These are phyloP conservation scores for Arabidopsis hybrid DNA, from an alignment of 441 rosid genomes.

Conservation along the genomic window DNA sequence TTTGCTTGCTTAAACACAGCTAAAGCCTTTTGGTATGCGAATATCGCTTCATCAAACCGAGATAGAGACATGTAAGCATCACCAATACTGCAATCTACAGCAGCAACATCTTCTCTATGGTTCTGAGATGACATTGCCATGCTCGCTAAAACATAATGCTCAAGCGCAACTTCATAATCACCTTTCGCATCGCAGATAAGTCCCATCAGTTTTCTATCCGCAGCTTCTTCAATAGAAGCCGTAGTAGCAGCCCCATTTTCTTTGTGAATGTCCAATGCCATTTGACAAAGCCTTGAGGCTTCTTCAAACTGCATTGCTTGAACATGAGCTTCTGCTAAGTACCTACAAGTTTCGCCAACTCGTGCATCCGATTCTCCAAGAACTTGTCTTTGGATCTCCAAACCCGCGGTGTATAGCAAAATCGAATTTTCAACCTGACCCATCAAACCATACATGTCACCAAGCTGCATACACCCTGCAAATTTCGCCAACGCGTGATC, in stretches of 20 bases:
- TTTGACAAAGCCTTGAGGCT: conserved; percentile 77
- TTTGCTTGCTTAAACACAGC: conserved; percentile 72
- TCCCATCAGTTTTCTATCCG: conserved; percentile 88
- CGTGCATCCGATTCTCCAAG: conserved; percentile 75
- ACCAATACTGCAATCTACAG: conserved; percentile 90
- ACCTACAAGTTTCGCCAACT: conserved; percentile 84
- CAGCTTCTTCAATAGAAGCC: conserved; percentile 83
- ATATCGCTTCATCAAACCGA: conserved; percentile 84
- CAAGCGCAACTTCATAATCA: conserved; percentile 82
- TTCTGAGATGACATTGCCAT: conserved; percentile 87
- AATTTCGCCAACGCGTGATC: conserved; percentile 90
- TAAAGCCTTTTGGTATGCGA: conserved; percentile 89
- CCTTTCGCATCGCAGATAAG: conserved; percentile 80
- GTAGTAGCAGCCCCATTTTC: conserved; percentile 60
- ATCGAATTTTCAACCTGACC: conserved; percentile 91
- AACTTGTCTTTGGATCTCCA: conserved; percentile 87
- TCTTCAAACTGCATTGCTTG: conserved; percentile 87
- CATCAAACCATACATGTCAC: conserved; percentile 82
- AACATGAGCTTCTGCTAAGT: conserved; percentile 84
- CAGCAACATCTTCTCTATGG: conserved; percentile 75
- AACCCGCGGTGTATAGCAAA: conserved; percentile 77
- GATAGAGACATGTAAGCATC: conserved; percentile 84
- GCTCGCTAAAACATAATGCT: conserved; percentile 83
- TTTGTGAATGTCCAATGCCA: conserved; percentile 78
- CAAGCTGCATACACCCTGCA: conserved; percentile 96